Evolutionary conservation across 192 early-diverging fungal species (phyloP), one percentile per base, ranked within the genome.

Genomic region (Backusella mclennaniae): DNA sequence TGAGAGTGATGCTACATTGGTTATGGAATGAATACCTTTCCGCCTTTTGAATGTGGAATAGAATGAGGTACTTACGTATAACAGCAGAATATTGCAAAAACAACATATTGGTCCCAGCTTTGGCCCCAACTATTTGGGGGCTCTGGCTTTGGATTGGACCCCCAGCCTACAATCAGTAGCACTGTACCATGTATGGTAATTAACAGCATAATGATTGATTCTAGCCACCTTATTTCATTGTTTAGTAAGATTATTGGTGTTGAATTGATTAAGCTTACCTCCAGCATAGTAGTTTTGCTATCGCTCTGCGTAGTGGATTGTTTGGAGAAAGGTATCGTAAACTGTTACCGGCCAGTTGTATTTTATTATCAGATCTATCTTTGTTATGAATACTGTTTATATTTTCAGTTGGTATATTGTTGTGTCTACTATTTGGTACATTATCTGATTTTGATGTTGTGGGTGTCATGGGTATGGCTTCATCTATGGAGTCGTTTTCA

Each of bases 81-180:
- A 66, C 85, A 78, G 41, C 73, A 74, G 74, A 88, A 89, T 19
- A 89, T 82, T 3, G 46, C 79, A 5, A 89, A 66, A 11, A 89
- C 67, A 26, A 76, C 81, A 78, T 85, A 87, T 38, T 90, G 84
- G 59, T 81, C 79, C 85, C 85, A 87, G 33, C 77, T 82, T 38
- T 66, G 46, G 8, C 86, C 87, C 84, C 84, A 90, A 35, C 70
- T 44, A 4, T 38, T 77, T 63, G 49, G 71, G 19, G 76, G 78
- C 33, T 46, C 63, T 35, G 77, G 78, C 14, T 76, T 72, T 9
- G 36, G 71, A 17, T 76, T 70, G 11, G 35, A 23, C 14, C 72
- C 76, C 69, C 86, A 88, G 17, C 81, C 82, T 17, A 79, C 80
- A n/a, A 77, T 35, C 17, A 87, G 49, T 23, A 90, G 74, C 14